These are phyloP conservation scores for Sextonia rubra DNA, from an alignment of 164 flowering plant species.

Conservation along the genomic window DNA sequence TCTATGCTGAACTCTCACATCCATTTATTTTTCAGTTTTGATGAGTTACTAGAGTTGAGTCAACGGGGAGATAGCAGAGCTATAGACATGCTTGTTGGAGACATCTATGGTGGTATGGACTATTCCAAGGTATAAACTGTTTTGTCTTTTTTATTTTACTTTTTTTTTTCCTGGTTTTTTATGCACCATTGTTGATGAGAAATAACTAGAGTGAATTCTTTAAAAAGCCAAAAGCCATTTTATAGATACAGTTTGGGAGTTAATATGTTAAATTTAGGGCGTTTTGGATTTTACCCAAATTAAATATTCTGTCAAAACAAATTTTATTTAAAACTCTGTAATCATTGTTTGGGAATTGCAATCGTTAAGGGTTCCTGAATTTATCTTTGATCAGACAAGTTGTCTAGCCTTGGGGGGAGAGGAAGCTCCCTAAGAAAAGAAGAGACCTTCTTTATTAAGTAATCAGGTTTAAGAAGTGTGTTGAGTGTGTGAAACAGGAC, in stretches of 20 bases:
- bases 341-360: too few species aligned
- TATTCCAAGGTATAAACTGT: slow-evolving; percentile 61
- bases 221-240: neutral
- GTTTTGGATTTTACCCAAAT: too few species aligned
- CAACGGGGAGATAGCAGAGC: slow-evolving; percentile 83
- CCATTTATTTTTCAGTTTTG: slow-evolving; percentile 52
- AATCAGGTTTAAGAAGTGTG: too few species aligned
- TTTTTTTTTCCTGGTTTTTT: neutral
- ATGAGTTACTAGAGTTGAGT: slow-evolving; percentile 93
- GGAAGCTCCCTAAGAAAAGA: too few species aligned
- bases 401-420: too few species aligned
- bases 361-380: too few species aligned
- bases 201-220: neutral
- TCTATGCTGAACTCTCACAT: neutral
- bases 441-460: too few species aligned
- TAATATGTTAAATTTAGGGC: neutral
- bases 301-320: neutral
- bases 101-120: slow-evolving; percentile 96
- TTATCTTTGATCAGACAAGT: too few species aligned
- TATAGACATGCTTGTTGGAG: slow-evolving; percentile 97
- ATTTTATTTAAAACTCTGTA: too few species aligned
- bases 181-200: neutral
- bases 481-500: too few species aligned
- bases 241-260: neutral
- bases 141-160: neutral